Percentiles rank a stretch among this genome's conserved stretches.
phyloP scores from a whole-genome alignment of 2,329 filamentous ascomycete species.

The Zalaria sp. region DNA sequence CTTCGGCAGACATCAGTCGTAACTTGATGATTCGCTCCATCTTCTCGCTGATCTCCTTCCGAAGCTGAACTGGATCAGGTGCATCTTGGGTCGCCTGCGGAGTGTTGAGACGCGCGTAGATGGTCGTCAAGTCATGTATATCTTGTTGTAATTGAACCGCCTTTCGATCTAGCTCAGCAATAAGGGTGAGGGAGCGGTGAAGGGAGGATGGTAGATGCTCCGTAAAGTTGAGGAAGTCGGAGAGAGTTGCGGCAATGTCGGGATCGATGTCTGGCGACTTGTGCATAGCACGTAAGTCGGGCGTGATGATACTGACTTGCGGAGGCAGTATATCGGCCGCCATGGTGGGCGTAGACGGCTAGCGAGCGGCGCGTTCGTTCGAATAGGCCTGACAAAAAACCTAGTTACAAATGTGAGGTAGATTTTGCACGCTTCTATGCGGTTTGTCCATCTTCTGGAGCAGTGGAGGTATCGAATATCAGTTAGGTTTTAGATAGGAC shows the following conservation, averaged over 20 bases:
- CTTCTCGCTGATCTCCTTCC: constrained; percentile 41
- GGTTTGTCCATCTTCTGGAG: too few species aligned
- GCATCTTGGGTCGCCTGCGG: constrained; percentile 25
- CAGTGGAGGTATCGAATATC: too few species aligned
- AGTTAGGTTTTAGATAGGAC: too few species aligned
- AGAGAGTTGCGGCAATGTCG: constrained; percentile 51
- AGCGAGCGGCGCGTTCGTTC: not conserved
- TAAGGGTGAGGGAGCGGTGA: constrained; percentile 47
- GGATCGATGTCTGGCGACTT: constrained; percentile 29
- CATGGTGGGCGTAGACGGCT: constrained; percentile 3
- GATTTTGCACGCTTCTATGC: too few species aligned
- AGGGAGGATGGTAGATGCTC: constrained; percentile 55
- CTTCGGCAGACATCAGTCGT: constrained; percentile 20
- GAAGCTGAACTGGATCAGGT: constrained; percentile 37
- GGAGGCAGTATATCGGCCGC: constrained; percentile 4
- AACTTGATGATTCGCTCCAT: constrained; percentile 29
- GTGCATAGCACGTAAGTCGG: constrained; percentile 6
- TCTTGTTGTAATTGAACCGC: constrained; percentile 27
- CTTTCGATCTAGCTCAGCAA: constrained; percentile 35
- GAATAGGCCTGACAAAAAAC: too few species aligned
- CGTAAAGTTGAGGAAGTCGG: constrained; percentile 55
- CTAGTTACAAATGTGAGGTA: too few species aligned
- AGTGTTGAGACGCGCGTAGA: constrained; percentile 36
- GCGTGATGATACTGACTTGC: constrained; percentile 6
- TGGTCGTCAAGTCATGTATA: constrained; percentile 33